These are phyloP conservation scores for Tulasnella sp. DNA, from an alignment of 768 basidiomycete species.

Conservation along the genomic window DNA sequence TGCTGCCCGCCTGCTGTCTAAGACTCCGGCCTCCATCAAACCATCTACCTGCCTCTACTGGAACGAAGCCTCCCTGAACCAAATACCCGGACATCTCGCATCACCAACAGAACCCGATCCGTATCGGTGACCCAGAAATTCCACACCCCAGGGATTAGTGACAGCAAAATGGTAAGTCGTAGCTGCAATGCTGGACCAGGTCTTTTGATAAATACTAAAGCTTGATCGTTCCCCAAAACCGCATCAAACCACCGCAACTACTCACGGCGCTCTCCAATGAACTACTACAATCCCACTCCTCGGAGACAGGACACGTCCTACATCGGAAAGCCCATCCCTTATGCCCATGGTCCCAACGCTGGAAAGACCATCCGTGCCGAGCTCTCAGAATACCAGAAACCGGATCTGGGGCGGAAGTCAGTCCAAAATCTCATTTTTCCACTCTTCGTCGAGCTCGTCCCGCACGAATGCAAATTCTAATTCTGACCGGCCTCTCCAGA, in stretches of 20 bases:
- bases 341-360: constrained; percentile 51
- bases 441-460: constrained; percentile 21
- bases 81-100: background rate
- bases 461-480: constrained; percentile 10
- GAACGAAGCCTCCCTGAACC: constrained; percentile 3
- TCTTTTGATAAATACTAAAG: constrained; percentile 7
- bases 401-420: constrained; percentile 61
- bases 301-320: constrained; percentile 19
- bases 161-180: background rate
- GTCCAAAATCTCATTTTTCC: constrained; percentile 20
- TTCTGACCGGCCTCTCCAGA: constrained; percentile 1
- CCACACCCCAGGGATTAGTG: constrained; percentile 1
- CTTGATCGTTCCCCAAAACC: constrained; percentile 2
- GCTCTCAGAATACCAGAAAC: constrained; percentile 40
- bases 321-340: constrained; percentile 48
- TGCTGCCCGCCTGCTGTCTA: background rate
- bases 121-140: constrained; percentile 4
- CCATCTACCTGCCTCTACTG: constrained; percentile 2
- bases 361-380: constrained; percentile 48
- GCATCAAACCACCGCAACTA: background rate
- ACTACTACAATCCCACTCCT: constrained; percentile 17
- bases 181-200: constrained; percentile 4
- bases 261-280: background rate
- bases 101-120: background rate
- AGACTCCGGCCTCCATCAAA: background rate